phyloP scores from a whole-genome alignment of 164 flowering plant genomes.

The Stephania cephalantha region DNA sequence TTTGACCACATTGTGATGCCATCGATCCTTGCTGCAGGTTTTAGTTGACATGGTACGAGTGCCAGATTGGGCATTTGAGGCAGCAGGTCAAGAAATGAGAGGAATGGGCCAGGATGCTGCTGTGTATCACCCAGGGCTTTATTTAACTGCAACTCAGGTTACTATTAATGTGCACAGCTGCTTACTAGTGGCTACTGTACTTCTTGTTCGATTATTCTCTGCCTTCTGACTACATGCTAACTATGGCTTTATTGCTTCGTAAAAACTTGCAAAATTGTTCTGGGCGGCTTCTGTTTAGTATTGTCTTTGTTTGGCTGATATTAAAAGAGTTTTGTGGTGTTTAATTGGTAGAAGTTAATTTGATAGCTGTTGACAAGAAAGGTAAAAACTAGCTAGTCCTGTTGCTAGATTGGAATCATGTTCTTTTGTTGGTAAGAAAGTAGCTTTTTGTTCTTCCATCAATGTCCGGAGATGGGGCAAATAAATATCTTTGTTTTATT shows the following conservation, averaged over 20 bases:
- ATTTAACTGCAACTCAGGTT: constrained; percentile 90
- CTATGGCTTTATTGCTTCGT: neutral
- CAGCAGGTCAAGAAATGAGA: constrained; percentile 95
- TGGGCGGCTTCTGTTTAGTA: neutral
- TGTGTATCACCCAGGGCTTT: constrained; percentile 83
- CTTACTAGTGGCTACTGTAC: neutral
- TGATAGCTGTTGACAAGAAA: too few relatives aligned
- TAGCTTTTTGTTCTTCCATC: too few relatives aligned
- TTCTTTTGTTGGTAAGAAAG: too few relatives aligned
- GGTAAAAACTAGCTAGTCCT: too few relatives aligned
- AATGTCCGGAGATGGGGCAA: too few relatives aligned
- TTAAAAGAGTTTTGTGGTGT: too few relatives aligned
- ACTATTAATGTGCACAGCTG: constrained; percentile 5
- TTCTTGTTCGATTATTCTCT: neutral
- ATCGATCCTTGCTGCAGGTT: constrained; percentile 40
- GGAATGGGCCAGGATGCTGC: constrained; percentile 93
- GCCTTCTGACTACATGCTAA: neutral
- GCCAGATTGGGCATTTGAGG: constrained; percentile 98
- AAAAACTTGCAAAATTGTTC: neutral
- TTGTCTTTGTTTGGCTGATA: neutral
- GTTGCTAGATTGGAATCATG: too few relatives aligned
- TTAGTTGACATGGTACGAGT: constrained; percentile 90
- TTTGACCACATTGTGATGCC: neutral
- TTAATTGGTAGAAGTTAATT: too few relatives aligned
- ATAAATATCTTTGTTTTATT: too few relatives aligned